These are phyloP conservation scores for Syzygium oleosum DNA, from an alignment of 345 rosid species.

Conservation along the genomic window DNA sequence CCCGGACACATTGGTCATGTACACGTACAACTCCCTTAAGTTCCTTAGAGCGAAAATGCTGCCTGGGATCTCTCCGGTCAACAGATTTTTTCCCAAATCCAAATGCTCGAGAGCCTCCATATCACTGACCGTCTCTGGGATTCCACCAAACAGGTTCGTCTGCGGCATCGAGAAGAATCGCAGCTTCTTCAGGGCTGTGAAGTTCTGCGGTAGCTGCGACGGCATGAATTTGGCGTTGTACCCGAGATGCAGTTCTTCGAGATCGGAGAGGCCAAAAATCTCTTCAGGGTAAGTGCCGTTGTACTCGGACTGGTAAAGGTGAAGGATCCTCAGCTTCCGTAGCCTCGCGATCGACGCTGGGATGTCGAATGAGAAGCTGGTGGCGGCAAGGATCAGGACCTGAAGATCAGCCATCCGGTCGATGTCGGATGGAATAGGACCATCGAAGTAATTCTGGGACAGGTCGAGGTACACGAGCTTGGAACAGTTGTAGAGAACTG, in stretches of 20 bases:
- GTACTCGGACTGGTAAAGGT: slow-evolving; percentile 20
- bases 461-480: slow-evolving; percentile 38
- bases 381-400: slow-evolving; percentile 17
- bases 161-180: slow-evolving; percentile 5
- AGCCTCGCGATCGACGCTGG: slow-evolving; percentile 30
- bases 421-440: slow-evolving; percentile 32
- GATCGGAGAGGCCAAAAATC: slow-evolving; percentile 31
- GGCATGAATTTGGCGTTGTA: slow-evolving; percentile 8
- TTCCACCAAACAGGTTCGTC: slow-evolving; percentile 41
- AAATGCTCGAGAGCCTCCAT: slow-evolving; percentile 33
- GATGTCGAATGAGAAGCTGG: slow-evolving; percentile 32
- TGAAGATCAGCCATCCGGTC: slow-evolving; percentile 22
- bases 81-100: slow-evolving; percentile 15
- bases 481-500: slow-evolving; percentile 11
- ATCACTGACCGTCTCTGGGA: slow-evolving; percentile 27
- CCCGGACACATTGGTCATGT: slow-evolving; percentile 21
- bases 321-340: slow-evolving; percentile 17
- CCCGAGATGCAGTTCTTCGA: slow-evolving; percentile 17
- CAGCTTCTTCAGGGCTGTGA: slow-evolving; percentile 32
- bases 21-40: slow-evolving; percentile 20
- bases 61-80: slow-evolving; percentile 34
- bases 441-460: slow-evolving; percentile 37
- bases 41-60: slow-evolving; percentile 36
- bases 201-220: slow-evolving; percentile 20
- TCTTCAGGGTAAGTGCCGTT: slow-evolving; percentile 33